These are phyloP conservation scores for Fusarium sp. DNA, from an alignment of 2,329 filamentous ascomycete genomes.

Conservation along the genomic window DNA sequence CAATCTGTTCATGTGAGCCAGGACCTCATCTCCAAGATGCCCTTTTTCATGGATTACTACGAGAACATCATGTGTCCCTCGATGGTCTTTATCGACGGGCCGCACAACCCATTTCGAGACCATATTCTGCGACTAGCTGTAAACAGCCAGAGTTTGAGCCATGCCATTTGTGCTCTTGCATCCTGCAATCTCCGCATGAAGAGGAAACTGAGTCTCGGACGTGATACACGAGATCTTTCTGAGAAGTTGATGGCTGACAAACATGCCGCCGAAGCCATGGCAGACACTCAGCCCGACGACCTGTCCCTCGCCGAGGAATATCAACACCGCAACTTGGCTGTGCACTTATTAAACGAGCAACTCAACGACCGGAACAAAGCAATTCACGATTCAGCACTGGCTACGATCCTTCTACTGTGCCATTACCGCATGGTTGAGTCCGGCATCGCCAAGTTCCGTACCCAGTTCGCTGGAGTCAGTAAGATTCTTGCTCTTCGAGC, in stretches of 20 bases:
- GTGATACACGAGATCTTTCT: slow-evolving; percentile 64
- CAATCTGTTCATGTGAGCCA: slow-evolving; percentile 66
- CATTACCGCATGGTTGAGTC: slow-evolving; percentile 95
- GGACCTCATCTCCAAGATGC: slow-evolving; percentile 80
- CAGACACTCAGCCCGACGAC: slow-evolving; percentile 67
- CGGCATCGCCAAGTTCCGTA: slow-evolving; percentile 91
- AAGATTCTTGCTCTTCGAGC: slow-evolving; percentile 83
- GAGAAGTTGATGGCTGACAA: slow-evolving; percentile 63
- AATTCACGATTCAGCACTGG: slow-evolving; percentile 86
- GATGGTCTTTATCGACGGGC: slow-evolving; percentile 90
- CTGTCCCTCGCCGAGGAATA: slow-evolving; percentile 81
- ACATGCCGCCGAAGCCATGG: slow-evolving; percentile 58
- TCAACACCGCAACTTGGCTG: slow-evolving; percentile 83
- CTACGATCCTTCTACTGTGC: slow-evolving; percentile 87
- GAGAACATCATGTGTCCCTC: slow-evolving; percentile 91
- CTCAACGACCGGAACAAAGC: slow-evolving; percentile 81
- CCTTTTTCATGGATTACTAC: slow-evolving; percentile 93
- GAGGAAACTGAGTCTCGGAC: slow-evolving; percentile 72
- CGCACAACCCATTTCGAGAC: slow-evolving; percentile 85
- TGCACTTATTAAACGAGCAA: slow-evolving; percentile 85
- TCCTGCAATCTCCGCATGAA: slow-evolving; percentile 93
- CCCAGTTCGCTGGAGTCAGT: slow-evolving; percentile 92
- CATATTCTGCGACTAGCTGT: slow-evolving; percentile 84
- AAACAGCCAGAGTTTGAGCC: slow-evolving; percentile 85
- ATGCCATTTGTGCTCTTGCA: slow-evolving; percentile 89